Percentiles rank a stretch among this genome's conserved stretches.
phyloP scores from a whole-genome alignment of 169 alveolate genomes.

The Plasmodium gaboni region DNA sequence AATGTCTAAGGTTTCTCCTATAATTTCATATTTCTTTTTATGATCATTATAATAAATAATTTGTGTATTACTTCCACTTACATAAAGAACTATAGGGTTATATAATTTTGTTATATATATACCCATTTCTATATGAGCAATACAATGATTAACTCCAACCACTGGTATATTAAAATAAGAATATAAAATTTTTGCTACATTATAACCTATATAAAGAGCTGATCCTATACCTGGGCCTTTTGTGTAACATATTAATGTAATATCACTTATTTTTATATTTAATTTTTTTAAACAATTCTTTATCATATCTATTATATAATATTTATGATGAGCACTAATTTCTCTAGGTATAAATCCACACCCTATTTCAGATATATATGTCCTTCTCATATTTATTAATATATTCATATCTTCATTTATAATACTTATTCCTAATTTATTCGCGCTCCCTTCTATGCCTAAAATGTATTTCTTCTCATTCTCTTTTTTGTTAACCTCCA shows the following conservation, averaged over 20 bases:
- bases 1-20: conserved; percentile 99
- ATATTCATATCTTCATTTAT: conserved; percentile 94
- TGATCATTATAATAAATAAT: conserved; percentile 91
- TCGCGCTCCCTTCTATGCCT: conserved; percentile 99
- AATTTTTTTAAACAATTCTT: conserved; percentile 92
- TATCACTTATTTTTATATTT: conserved; percentile 88
- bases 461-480: conserved; percentile 80
- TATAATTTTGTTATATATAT: conserved; percentile 94
- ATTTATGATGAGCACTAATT: conserved; percentile 97
- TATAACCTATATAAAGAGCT: conserved; percentile 97
- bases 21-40: conserved; percentile 93
- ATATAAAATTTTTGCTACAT: conserved; percentile 95
- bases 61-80: conserved; percentile 99
- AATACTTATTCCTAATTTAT: conserved; percentile 98
- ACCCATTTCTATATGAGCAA: conserved; percentile 99
- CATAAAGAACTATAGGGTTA: conserved; percentile 97
- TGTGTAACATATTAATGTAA: conserved; percentile 94
- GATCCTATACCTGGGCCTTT: conserved; percentile 99
- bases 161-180: conserved; percentile 94
- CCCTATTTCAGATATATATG: conserved; percentile 98
- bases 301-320: conserved; percentile 91
- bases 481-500: too few species aligned
- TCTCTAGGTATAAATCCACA: conserved; percentile 98
- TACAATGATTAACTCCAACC: conserved; percentile 99
- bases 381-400: conserved; percentile 95